Conservation (phyloP, 2,329 filamentous ascomycete species). For the Epichloe hybrida region DNA sequence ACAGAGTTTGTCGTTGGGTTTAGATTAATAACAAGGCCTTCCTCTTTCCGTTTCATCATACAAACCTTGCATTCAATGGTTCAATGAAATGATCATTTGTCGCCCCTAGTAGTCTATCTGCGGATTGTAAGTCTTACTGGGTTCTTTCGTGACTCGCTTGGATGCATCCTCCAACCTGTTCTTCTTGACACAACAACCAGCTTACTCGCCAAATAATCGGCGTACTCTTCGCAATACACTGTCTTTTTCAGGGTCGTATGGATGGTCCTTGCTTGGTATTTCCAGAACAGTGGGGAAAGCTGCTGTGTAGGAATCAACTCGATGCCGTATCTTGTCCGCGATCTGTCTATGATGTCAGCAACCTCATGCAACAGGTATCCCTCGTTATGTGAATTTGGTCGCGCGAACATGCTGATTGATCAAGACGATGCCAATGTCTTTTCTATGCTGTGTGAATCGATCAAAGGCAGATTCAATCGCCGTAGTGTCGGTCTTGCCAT, state of each 20-base stretch:
- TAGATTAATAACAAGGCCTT: neutral
- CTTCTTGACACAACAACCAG: neutral
- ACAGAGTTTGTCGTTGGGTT: neutral
- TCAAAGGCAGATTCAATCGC: conserved; percentile 86
- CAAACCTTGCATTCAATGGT: neutral
- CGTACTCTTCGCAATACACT: conserved; percentile 83
- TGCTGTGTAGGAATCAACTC: conserved; percentile 81
- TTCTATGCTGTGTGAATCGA: conserved; percentile 73
- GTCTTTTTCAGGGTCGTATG: conserved; percentile 97
- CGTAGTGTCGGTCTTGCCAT: conserved; percentile 78
- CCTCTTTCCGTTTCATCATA: neutral
- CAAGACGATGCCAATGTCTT: conserved; percentile 90
- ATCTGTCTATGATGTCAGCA: conserved; percentile 40
- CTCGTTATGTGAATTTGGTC: neutral
- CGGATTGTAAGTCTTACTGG: neutral
- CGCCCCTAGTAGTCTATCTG: neutral
- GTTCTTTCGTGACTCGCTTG: neutral
- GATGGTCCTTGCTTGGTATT: conserved; percentile 97
- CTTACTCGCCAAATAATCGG: conserved; percentile 53
- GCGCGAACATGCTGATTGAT: conserved; percentile 88
- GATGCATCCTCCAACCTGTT: neutral
- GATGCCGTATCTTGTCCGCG: conserved; percentile 83
- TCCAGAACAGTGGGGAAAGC: conserved; percentile 94
- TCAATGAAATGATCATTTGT: neutral
- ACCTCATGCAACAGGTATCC: neutral